Percentiles rank a stretch among this genome's conserved stretches.
phyloP scores from a whole-genome alignment of 257 asterid genomes.

The Gentiana macrophylla region DNA sequence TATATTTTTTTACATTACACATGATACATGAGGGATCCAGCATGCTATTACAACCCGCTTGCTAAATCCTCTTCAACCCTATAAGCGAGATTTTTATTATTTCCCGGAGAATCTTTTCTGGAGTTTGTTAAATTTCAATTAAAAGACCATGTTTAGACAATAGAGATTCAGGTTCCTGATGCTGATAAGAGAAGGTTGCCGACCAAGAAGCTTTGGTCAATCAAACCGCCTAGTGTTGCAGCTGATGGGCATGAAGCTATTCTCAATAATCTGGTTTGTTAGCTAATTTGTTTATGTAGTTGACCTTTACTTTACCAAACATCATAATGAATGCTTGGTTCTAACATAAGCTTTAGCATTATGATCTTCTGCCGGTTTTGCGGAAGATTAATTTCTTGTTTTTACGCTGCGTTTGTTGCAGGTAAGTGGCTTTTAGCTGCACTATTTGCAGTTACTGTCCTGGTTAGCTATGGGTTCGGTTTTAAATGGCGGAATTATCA shows the following conservation, averaged over 20 bases:
- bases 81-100: conserved; percentile 15
- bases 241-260: conserved; percentile 37
- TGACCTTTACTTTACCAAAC: too few species aligned
- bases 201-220: conserved; percentile 42
- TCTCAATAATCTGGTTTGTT: conserved; percentile 48
- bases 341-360: background rate
- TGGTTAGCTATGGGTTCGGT: conserved; percentile 54
- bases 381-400: background rate
- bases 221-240: conserved; percentile 16
- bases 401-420: conserved; percentile 21
- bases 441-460: conserved; percentile 21
- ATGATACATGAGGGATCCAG: too few species aligned
- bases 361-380: background rate
- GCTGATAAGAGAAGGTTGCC: conserved; percentile 26
- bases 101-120: conserved; percentile 17
- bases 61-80: conserved; percentile 12
- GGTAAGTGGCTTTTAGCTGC: conserved; percentile 64
- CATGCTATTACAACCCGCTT: conserved; percentile 7
- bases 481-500: conserved; percentile 38
- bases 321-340: too few species aligned
- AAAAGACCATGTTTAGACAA: conserved; percentile 17
- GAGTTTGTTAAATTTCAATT: conserved; percentile 7
- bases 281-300: too few species aligned
- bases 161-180: conserved; percentile 6
- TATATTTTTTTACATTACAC: too few species aligned